phyloP scores from a whole-genome alignment of 768 basidiomycete genomes.

The Phylloporus arenicola region DNA sequence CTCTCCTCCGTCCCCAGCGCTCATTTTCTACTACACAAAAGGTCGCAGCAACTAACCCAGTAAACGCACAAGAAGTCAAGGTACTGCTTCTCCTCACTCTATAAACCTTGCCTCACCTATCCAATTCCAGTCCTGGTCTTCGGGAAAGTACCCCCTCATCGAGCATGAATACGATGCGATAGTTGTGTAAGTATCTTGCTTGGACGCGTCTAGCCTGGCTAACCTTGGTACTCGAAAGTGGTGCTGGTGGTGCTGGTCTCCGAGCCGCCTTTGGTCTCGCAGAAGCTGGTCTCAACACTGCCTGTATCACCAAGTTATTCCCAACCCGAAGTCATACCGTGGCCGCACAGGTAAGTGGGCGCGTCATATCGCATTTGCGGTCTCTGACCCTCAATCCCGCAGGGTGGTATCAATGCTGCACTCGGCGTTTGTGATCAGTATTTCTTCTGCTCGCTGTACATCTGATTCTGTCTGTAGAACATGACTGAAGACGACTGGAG shows the following conservation, averaged over 20 bases:
- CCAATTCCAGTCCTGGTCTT: slow-evolving; percentile 57
- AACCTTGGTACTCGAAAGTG: slow-evolving; percentile 42
- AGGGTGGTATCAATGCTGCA: slow-evolving; percentile 98
- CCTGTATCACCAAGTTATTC: slow-evolving; percentile 98
- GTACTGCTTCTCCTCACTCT: slow-evolving; percentile 34
- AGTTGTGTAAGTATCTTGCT: slow-evolving; percentile 73
- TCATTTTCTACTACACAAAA: slow-evolving; percentile 64
- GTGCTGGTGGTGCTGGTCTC: slow-evolving; percentile 96
- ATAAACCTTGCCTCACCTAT: slow-evolving; percentile 1
- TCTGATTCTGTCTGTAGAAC: slow-evolving; percentile 47
- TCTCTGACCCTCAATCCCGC: slow-evolving; percentile 12
- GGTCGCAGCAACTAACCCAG: slow-evolving; percentile 66
- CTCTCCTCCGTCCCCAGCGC: slow-evolving; percentile 45
- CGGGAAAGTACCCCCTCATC: slow-evolving; percentile 91
- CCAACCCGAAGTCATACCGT: slow-evolving; percentile 98
- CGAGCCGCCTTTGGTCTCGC: slow-evolving; percentile 98
- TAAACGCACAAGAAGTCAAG: slow-evolving; percentile 79
- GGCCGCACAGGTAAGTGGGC: slow-evolving; percentile 75
- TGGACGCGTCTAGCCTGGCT: slow-evolving; percentile 7
- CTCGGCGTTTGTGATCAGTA: slow-evolving; percentile 61
- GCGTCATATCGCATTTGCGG: not conserved
- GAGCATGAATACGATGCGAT: slow-evolving; percentile 99
- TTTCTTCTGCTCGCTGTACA: slow-evolving; percentile 4
- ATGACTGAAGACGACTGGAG: slow-evolving; percentile 99
- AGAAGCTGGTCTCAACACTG: slow-evolving; percentile 97